phyloP scores from a whole-genome alignment of 2,329 filamentous ascomycete species.

The Sclerotinia minor region DNA sequence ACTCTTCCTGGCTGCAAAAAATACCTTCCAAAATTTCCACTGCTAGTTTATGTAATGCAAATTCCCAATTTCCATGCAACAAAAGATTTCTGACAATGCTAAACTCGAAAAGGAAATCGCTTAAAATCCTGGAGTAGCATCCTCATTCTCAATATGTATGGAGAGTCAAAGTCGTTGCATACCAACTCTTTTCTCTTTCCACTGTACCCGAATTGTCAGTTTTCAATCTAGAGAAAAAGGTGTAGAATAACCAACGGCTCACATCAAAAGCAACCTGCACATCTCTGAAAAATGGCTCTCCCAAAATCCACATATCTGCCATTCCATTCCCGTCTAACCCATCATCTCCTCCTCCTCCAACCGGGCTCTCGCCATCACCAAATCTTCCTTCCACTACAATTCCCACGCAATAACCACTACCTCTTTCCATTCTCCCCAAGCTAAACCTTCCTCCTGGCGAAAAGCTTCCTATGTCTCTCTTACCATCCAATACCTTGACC shows the following conservation, averaged over 20 bases:
- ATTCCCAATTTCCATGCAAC: too few species aligned
- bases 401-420: slow-evolving; percentile 34
- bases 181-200: slow-evolving; percentile 23
- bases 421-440: slow-evolving; percentile 29
- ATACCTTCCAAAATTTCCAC: background rate
- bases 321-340: slow-evolving; percentile 27
- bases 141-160: background rate
- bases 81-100: too few species aligned
- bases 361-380: background rate
- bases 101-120: background rate
- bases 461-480: slow-evolving; percentile 26
- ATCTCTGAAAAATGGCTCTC: slow-evolving; percentile 36
- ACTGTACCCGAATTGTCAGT: background rate
- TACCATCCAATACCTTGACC: slow-evolving; percentile 30
- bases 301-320: slow-evolving; percentile 33
- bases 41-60: background rate
- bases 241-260: background rate
- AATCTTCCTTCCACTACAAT: slow-evolving; percentile 33
- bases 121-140: background rate
- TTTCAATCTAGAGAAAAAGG: rapidly evolving
- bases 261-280: slow-evolving; percentile 35
- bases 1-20: background rate
- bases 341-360: background rate
- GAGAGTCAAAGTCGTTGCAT: slow-evolving; percentile 20
- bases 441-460: slow-evolving; percentile 32